These are phyloP conservation scores for Cercospora sp. DNA, from an alignment of 2,329 filamentous ascomycete genomes.

Conservation along the genomic window DNA sequence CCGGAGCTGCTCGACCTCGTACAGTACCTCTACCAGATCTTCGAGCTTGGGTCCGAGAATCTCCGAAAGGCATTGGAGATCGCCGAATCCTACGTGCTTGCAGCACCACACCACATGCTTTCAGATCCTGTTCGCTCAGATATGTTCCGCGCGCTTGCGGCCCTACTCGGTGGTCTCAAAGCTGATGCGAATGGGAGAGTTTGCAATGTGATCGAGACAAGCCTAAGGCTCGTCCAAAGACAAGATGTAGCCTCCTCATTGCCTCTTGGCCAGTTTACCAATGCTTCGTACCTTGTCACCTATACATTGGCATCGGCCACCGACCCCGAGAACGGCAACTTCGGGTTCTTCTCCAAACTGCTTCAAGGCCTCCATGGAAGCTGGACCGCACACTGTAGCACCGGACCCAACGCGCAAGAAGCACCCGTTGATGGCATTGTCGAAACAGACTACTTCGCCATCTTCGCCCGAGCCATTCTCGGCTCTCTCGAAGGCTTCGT, in stretches of 20 bases:
- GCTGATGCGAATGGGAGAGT: conserved; percentile 51
- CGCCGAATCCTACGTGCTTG: conserved; percentile 51
- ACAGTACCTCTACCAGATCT: conserved; percentile 50
- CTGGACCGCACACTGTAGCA: conserved; percentile 73
- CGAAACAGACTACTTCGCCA: conserved; percentile 80
- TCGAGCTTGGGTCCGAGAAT: conserved; percentile 51
- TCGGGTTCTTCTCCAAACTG: conserved; percentile 59
- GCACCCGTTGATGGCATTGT: conserved; percentile 71
- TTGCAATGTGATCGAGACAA: conserved; percentile 49
- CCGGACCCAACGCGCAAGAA: conserved; percentile 72
- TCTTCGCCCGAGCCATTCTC: conserved; percentile 76
- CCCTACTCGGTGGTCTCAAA: conserved; percentile 48
- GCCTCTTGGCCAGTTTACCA: conserved; percentile 20
- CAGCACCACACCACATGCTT: conserved; percentile 50
- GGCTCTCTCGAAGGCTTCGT: conserved; percentile 70
- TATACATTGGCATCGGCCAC: conserved; percentile 20
- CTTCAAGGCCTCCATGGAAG: conserved; percentile 47
- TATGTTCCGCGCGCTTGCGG: conserved; percentile 44
- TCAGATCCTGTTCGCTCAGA: conserved; percentile 43
- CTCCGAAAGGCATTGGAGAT: conserved; percentile 53
- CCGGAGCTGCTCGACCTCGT: conserved; percentile 47
- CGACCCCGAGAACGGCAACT: conserved; percentile 30
- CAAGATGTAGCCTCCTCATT: conserved; percentile 29
- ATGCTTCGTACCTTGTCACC: conserved; percentile 22
- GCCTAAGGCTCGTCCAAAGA: conserved; percentile 49